phyloP scores from a whole-genome alignment of 1,139 yeast genomes.

The Geotrichum cucujoidarum region DNA sequence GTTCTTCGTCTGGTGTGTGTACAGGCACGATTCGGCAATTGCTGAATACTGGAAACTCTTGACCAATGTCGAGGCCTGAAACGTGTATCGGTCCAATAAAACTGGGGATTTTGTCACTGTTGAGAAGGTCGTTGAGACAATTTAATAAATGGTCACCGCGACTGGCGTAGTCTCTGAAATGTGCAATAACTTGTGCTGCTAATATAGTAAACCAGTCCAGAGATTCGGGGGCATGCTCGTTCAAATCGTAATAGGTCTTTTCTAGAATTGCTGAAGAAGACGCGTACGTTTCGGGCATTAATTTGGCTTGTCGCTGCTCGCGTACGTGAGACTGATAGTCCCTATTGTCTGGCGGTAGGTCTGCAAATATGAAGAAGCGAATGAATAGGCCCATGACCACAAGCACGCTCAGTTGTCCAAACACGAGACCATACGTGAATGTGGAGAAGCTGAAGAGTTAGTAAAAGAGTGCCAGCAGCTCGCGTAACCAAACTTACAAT shows the following conservation, averaged over 20 bases:
- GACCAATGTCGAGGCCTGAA: slow-evolving; percentile 88
- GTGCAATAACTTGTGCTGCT: slow-evolving; percentile 85
- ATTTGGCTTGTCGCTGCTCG: slow-evolving; percentile 33
- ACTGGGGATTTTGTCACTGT: slow-evolving; percentile 60
- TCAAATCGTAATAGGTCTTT: slow-evolving; percentile 87
- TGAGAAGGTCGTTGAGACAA: slow-evolving; percentile 55
- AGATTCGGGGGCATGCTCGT: slow-evolving; percentile 81
- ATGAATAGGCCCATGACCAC: slow-evolving; percentile 69
- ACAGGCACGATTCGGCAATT: slow-evolving; percentile 70
- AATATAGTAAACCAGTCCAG: slow-evolving; percentile 95
- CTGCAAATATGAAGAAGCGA: slow-evolving; percentile 86
- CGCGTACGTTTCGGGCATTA: slow-evolving; percentile 30
- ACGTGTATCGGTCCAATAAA: slow-evolving; percentile 73
- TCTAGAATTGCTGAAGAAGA: slow-evolving; percentile 55
- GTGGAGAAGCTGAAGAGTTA: slow-evolving; percentile 21
- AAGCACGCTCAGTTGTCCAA: slow-evolving; percentile 81
- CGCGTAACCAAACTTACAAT: not conserved
- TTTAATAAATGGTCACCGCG: slow-evolving; percentile 78
- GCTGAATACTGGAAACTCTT: slow-evolving; percentile 91
- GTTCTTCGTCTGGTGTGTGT: slow-evolving; percentile 16
- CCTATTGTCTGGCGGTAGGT: slow-evolving; percentile 41
- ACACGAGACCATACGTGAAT: slow-evolving; percentile 37
- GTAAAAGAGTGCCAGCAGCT: not conserved
- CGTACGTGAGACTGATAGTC: slow-evolving; percentile 28
- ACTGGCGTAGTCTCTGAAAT: slow-evolving; percentile 80